Conservation (phyloP, 257 asterid genomes). For the Anisodus acutangulus region DNA sequence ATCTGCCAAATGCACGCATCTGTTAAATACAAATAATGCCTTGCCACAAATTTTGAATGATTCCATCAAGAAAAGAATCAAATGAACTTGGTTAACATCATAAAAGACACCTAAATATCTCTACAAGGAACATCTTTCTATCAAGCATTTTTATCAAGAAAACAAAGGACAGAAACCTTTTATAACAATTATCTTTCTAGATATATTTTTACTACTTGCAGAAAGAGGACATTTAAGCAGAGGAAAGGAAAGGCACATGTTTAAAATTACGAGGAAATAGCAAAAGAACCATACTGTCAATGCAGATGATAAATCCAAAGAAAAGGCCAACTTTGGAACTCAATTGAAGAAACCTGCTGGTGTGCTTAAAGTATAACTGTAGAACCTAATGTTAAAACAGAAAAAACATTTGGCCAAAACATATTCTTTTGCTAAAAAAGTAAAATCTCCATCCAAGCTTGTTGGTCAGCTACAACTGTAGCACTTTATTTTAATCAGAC, state of each 20-base stretch:
- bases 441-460: conserved; percentile 9
- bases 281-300: conserved; percentile 24
- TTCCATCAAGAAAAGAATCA: conserved; percentile 21
- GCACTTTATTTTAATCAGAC: too few species aligned
- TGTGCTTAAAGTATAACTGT: background rate
- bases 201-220: background rate
- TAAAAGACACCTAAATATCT: conserved; percentile 21
- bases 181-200: background rate
- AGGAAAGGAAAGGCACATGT: conserved; percentile 14
- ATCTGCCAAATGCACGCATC: background rate
- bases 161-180: background rate
- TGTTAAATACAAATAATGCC: background rate
- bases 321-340: conserved; percentile 13
- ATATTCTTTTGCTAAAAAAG: background rate
- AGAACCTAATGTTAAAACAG: background rate
- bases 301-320: conserved; percentile 16
- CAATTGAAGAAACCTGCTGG: conserved; percentile 2
- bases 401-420: background rate
- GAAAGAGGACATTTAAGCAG: conserved; percentile 21
- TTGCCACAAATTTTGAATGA: conserved; percentile 23
- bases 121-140: background rate
- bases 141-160: conserved; percentile 15
- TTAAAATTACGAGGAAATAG: background rate
- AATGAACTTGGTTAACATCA: background rate
- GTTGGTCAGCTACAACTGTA: conserved; percentile 7